Base-by-base conservation (phyloP, 768 basidiomycete genomes). In the Dacryopinax spathularia region DNA sequence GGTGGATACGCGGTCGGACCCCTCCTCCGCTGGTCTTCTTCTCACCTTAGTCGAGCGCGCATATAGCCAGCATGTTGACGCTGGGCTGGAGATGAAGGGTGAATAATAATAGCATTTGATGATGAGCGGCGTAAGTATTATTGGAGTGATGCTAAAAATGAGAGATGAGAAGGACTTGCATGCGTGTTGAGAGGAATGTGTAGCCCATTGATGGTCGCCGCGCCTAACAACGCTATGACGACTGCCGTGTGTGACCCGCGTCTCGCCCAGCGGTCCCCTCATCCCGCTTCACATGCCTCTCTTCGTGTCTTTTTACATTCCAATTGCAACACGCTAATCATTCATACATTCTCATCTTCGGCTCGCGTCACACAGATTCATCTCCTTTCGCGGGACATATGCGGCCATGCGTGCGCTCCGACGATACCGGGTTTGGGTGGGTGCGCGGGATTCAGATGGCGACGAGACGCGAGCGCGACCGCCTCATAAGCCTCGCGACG, bases 401-500 rank as follows among this genome's bases (percentile, higher is more conserved):
- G n/a, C n/a, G n/a, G n/a, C n/a, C n/a, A n/a, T n/a, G n/a, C n/a
- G n/a, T n/a, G n/a, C n/a, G n/a, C n/a, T n/a, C n/a, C n/a, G n/a
- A n/a, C n/a, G n/a, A n/a, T n/a, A n/a, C n/a, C n/a, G n/a, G n/a
- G n/a, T n/a, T n/a, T n/a, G n/a, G n/a, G n/a, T n/a, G n/a, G n/a
- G n/a, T n/a, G n/a, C n/a, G n/a, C n/a, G n/a, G n/a, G n/a, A n/a
- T n/a, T n/a, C n/a, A n/a, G n/a, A n/a, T n/a, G n/a, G n/a, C n/a
- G n/a, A n/a, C n/a, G n/a, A n/a, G n/a, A n/a, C n/a, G n/a, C n/a
- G n/a, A 37, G 10, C 12, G 36, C 12, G n/a, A 37, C 25, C 25
- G 48, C 48, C 48, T 56, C 48, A 27, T 56, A 56, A 56, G 48
- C 9, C 48, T 56, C 48, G 6, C 48, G n/a, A 56, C 48, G 48